Evolutionary conservation across 345 rosid genomes (phyloP).

Genomic region (Populus davidiana): DNA sequence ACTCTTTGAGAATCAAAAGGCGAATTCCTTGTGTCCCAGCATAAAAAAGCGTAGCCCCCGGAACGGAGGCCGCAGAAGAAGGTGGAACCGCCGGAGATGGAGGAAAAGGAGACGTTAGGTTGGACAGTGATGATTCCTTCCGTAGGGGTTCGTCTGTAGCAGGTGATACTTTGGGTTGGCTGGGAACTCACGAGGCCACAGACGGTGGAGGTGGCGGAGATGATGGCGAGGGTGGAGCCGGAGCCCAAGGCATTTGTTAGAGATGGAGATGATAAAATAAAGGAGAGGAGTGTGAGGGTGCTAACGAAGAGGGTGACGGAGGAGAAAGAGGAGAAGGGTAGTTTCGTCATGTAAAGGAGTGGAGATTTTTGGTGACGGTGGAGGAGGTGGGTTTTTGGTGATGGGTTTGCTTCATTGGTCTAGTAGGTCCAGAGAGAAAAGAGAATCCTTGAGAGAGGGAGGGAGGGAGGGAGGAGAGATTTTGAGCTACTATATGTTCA

Average conservation of each 20-base stretch:
- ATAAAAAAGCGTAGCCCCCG: slow-evolving; percentile 56
- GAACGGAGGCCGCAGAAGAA: slow-evolving; percentile 67
- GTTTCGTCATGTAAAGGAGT: slow-evolving; percentile 50
- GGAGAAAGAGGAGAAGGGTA: slow-evolving; percentile 6
- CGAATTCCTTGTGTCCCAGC: slow-evolving; percentile 48
- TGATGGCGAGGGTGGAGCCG: slow-evolving; percentile 66
- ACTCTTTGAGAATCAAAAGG: slow-evolving; percentile 39
- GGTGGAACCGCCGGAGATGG: slow-evolving; percentile 57
- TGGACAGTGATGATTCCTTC: slow-evolving; percentile 23
- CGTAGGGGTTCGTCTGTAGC: slow-evolving; percentile 29
- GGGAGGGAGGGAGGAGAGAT: slow-evolving; percentile 15
- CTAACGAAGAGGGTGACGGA: neutral
- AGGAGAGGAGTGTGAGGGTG: slow-evolving; percentile 15
- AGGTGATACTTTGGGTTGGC: slow-evolving; percentile 40
- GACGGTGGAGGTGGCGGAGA: slow-evolving; percentile 51
- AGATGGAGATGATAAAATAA: slow-evolving; percentile 9
- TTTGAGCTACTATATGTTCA: neutral
- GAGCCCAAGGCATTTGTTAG: slow-evolving; percentile 50
- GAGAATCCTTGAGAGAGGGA: neutral
- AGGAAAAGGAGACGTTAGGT: slow-evolving; percentile 61
- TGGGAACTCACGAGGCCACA: slow-evolving; percentile 56
- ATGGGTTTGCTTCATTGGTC: slow-evolving; percentile 48
- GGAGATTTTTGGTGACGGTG: slow-evolving; percentile 16
- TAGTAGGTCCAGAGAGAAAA: neutral
- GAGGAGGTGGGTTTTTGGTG: slow-evolving; percentile 5